phyloP scores from a whole-genome alignment of 257 asterid genomes.

The Echium plantagineum region DNA sequence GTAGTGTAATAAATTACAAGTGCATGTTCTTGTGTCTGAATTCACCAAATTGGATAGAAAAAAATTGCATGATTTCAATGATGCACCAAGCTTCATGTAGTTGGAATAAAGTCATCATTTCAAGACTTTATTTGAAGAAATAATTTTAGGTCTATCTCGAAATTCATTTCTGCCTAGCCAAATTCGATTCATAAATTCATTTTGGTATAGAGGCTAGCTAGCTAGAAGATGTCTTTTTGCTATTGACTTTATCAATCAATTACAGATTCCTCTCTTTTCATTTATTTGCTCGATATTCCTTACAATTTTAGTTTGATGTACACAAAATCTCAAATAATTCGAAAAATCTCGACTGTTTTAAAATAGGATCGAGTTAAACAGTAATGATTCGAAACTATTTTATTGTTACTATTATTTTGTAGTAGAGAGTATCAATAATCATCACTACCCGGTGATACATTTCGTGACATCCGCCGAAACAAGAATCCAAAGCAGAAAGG shows the following conservation, averaged over 20 bases:
- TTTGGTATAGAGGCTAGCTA: background rate
- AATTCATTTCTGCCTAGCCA: background rate
- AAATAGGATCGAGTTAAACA: too few relatives aligned
- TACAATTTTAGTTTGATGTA: too few relatives aligned
- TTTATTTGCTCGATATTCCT: too few relatives aligned
- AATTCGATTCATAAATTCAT: too few relatives aligned
- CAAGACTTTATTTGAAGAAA: background rate
- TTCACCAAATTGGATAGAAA: background rate
- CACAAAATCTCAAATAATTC: too few relatives aligned
- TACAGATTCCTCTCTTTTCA: background rate
- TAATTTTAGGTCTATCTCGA: background rate
- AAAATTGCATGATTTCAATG: background rate
- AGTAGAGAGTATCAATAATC: too few relatives aligned
- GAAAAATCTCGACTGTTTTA: too few relatives aligned
- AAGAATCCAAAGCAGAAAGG: background rate
- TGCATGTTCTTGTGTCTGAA: background rate
- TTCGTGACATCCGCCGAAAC: background rate
- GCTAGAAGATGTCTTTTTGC: background rate
- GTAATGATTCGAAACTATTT: too few relatives aligned
- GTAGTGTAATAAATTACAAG: background rate
- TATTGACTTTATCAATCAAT: background rate
- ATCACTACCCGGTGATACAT: too few relatives aligned
- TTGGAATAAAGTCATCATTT: background rate
- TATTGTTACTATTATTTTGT: too few relatives aligned
- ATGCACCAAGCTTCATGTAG: background rate